Evolutionary conservation across 306 rosid species (phyloP).

Genomic region (Castanea crenata): DNA sequence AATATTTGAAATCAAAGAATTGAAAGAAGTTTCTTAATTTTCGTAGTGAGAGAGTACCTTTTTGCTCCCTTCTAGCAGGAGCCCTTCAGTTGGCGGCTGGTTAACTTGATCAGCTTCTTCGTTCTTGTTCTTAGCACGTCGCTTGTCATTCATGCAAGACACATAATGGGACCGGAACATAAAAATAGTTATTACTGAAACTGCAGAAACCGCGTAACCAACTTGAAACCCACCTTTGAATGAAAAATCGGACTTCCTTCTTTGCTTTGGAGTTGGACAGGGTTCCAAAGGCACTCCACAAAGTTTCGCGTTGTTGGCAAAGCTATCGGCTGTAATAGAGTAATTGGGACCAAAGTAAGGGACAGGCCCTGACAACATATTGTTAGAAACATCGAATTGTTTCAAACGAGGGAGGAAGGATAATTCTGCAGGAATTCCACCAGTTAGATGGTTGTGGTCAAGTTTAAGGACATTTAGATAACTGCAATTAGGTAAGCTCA

Average conservation of each 20-base stretch:
- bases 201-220: slow-evolving; percentile 28
- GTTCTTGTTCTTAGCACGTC: background rate
- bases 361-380: slow-evolving; percentile 39
- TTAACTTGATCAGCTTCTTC: background rate
- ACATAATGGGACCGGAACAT: too few species aligned
- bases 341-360: background rate
- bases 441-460: slow-evolving; percentile 54
- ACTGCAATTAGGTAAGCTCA: slow-evolving; percentile 26
- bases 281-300: slow-evolving; percentile 26
- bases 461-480: slow-evolving; percentile 66
- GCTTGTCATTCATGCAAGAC: too few species aligned
- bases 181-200: background rate
- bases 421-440: slow-evolving; percentile 53
- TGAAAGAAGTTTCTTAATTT: too few species aligned
- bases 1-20: too few species aligned
- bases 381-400: slow-evolving; percentile 47
- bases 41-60: slow-evolving; percentile 19
- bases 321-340: background rate
- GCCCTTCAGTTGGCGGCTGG: background rate
- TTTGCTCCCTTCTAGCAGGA: slow-evolving; percentile 6
- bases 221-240: slow-evolving; percentile 24
- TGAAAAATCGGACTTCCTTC: slow-evolving; percentile 1
- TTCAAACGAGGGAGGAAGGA: slow-evolving; percentile 40
- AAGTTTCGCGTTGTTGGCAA: slow-evolving; percentile 27
- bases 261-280: background rate